A percentile compares a stretch with the other conserved stretches of the same genome.
Conservation (phyloP, 139 green algal genomes). For the Chlamydomonas applanata region DNA sequence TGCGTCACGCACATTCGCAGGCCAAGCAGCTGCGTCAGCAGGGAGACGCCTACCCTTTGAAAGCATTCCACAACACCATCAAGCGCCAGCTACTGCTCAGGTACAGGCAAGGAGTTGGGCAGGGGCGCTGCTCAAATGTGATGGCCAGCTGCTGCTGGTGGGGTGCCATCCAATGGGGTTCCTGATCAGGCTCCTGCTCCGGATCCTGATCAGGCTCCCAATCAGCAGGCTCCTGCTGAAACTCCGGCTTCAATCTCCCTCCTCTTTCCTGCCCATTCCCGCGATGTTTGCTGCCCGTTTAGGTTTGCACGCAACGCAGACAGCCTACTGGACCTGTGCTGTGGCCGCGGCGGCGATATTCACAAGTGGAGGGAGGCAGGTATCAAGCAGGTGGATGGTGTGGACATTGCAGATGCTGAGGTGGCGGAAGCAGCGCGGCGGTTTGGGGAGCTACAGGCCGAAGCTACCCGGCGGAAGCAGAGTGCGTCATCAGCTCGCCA, state of each 20-base stretch:
- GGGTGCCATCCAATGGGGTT: too few species aligned
- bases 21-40: slow-evolving; percentile 52
- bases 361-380: slow-evolving; percentile 80
- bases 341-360: slow-evolving; percentile 86
- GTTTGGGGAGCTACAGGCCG: slow-evolving; percentile 35
- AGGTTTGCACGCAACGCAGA: slow-evolving; percentile 71
- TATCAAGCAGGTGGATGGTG: slow-evolving; percentile 52
- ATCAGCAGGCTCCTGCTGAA: too few species aligned
- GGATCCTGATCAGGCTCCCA: too few species aligned
- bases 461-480: neutral
- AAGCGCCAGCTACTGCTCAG: slow-evolving; percentile 78
- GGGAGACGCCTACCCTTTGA: slow-evolving; percentile 69
- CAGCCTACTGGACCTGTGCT: slow-evolving; percentile 83
- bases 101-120: slow-evolving; percentile 14
- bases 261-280: neutral
- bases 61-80: slow-evolving; percentile 90
- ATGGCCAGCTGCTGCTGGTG: too few species aligned
- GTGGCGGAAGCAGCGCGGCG: slow-evolving; percentile 71
- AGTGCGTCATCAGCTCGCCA: neutral
- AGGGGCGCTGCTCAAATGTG: too few species aligned
- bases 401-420: slow-evolving; percentile 83
- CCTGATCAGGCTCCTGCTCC: too few species aligned
- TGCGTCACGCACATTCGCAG: slow-evolving; percentile 45
- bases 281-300: neutral
- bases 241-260: too few species aligned